phyloP scores from a whole-genome alignment of 2,329 filamentous ascomycete genomes.

The Fusarium globosum region DNA sequence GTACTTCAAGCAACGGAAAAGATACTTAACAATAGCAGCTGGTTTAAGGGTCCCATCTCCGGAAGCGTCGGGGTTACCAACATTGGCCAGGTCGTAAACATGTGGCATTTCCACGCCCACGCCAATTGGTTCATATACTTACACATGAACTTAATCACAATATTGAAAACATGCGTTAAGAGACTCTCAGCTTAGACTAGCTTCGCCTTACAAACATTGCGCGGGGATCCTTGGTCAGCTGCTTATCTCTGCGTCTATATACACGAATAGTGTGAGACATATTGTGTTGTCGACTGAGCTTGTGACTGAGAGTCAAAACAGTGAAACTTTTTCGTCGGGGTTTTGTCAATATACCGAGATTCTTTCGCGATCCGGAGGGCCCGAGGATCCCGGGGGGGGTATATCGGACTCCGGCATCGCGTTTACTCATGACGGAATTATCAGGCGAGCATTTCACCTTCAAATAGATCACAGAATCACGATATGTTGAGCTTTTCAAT shows the following conservation, averaged over 20 bases:
- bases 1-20: constrained; percentile 22
- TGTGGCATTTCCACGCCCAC: constrained; percentile 9
- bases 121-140: background rate
- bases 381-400: constrained; percentile 6
- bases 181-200: constrained; percentile 6
- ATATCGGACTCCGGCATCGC: background rate
- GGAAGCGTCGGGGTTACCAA: constrained; percentile 29
- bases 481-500: background rate
- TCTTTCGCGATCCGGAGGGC: background rate
- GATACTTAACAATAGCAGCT: constrained; percentile 20
- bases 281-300: background rate
- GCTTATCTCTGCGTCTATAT: constrained; percentile 11
- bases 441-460: background rate
- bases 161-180: background rate
- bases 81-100: constrained; percentile 21
- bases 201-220: constrained; percentile 17
- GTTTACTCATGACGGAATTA: background rate
- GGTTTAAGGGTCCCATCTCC: background rate
- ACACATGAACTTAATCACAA: constrained; percentile 3
- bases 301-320: constrained; percentile 1
- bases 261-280: background rate
- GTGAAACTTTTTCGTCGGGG: background rate
- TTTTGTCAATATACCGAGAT: constrained; percentile 6
- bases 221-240: constrained; percentile 21
- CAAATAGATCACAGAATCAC: background rate